Conservation (phyloP, 1,284 basidiomycete genomes). For the Leccinum subrobustum region DNA sequence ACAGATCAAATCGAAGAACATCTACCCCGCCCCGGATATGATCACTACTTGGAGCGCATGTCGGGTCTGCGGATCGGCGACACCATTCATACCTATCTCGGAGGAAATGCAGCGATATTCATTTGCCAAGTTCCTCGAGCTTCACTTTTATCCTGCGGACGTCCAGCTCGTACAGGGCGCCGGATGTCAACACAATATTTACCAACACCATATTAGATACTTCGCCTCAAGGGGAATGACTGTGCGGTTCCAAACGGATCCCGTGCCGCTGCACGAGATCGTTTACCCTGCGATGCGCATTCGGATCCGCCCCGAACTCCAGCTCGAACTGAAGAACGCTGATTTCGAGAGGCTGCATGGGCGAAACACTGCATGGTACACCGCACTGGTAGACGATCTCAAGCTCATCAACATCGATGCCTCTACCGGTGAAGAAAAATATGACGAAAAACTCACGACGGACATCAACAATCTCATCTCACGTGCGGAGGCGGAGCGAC, state of each 20-base stretch:
- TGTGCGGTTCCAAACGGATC: slow-evolving; percentile 88
- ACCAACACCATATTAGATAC: slow-evolving; percentile 90
- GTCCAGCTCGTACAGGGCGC: slow-evolving; percentile 80
- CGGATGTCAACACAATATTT: slow-evolving; percentile 93
- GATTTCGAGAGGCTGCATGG: slow-evolving; percentile 81
- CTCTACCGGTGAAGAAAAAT: slow-evolving; percentile 72
- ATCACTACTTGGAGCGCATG: slow-evolving; percentile 95
- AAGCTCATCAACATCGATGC: slow-evolving; percentile 74
- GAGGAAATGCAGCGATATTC: slow-evolving; percentile 93
- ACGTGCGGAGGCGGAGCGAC: slow-evolving; percentile 72
- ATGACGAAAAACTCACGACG: slow-evolving; percentile 56
- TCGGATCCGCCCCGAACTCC: slow-evolving; percentile 80
- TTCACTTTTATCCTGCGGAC: slow-evolving; percentile 88
- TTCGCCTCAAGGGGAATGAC: slow-evolving; percentile 86
- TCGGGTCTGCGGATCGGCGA: slow-evolving; percentile 76
- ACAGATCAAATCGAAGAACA: slow-evolving; percentile 59
- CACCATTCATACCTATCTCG: slow-evolving; percentile 88
- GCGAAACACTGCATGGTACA: slow-evolving; percentile 73
- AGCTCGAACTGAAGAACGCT: slow-evolving; percentile 85
- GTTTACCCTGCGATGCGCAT: slow-evolving; percentile 89
- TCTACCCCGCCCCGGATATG: slow-evolving; percentile 62
- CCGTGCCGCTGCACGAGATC: slow-evolving; percentile 82
- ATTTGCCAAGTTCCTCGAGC: slow-evolving; percentile 91
- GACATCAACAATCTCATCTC: slow-evolving; percentile 68
- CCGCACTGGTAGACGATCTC: slow-evolving; percentile 68